These are phyloP conservation scores for Talaromyces sp. DNA, from an alignment of 2,329 filamentous ascomycete species.

Conservation along the genomic window DNA sequence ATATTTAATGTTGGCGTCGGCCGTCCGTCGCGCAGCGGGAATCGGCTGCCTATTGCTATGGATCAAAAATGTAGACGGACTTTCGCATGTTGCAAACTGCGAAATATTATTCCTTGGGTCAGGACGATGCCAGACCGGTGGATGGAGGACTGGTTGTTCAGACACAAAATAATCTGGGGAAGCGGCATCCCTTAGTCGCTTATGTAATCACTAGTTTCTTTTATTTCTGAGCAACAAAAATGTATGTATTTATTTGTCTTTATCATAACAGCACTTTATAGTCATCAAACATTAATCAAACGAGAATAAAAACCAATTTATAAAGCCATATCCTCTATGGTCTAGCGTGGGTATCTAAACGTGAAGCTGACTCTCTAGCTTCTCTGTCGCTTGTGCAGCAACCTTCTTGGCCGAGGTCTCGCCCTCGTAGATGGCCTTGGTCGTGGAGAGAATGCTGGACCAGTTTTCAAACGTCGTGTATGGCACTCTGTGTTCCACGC, in stretches of 20 bases:
- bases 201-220: neutral
- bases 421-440: constrained; percentile 70
- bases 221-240: too few relatives aligned
- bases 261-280: neutral
- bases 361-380: neutral
- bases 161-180: neutral
- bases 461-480: constrained; percentile 87
- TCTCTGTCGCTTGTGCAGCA: constrained; percentile 44
- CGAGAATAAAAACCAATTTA: neutral
- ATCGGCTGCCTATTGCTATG: constrained; percentile 7
- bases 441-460: constrained; percentile 67
- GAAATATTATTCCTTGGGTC: neutral
- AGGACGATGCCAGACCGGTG: neutral
- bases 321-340: neutral
- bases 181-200: neutral
- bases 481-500: constrained; percentile 74
- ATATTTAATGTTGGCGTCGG: constrained; percentile 20
- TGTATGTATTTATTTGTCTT: too few relatives aligned
- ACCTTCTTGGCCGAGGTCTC: constrained; percentile 65
- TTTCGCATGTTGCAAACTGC: constrained; percentile 8
- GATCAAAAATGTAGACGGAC: constrained; percentile 1
- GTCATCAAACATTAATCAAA: neutral
- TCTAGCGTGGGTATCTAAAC: neutral
- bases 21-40: neutral
- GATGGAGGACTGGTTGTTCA: neutral